Evolutionary conservation across 2,329 filamentous ascomycete species (phyloP), one percentile per base, ranked within the genome.

Genomic region (Ophiocordyceps camponoti-leonardi): DNA sequence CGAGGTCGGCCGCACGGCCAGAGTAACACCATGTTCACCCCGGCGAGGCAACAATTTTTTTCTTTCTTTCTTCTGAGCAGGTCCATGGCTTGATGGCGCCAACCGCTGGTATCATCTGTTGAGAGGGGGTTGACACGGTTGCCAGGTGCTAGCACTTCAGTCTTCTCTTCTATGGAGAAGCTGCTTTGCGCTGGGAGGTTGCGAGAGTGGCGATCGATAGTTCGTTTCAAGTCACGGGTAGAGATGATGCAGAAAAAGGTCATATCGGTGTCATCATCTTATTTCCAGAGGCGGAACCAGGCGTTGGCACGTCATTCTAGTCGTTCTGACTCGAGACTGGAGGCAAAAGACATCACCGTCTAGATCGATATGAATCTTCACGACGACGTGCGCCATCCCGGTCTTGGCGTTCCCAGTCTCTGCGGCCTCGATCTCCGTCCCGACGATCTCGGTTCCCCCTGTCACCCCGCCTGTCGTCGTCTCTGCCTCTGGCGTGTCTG

Each of bases 401-500:
- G 47, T 58, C 46, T 26, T 26, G 5, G 13, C 46, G 43, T 33
- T 51, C 48, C 12, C 49, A 48, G 44, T 12, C 31, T 16, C 31
- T 14, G 12, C 35, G 35, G 16, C 18, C n/a, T 16, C 35, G 8
- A 2, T 37, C 35, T 10, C 35, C 18, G 35, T 37, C 16, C 16
- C n/a, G 35, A n/a, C 41, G 42, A 43, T 50, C 43, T 33, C 39
- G 42, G 20, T 48, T 53, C 45, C 56, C 56, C 44, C 56, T 50
- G 42, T 51, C 53, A 6, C 40, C 46, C 23, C 56, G 54, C 47
- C 53, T 49, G 18, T 49, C 44, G 63, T 57, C 50, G 22, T 53
- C 53, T 45, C 51, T 53, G 14, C 54, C 46, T 5, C 47, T 47
- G 45, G 49, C 51, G 53, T 62, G 59, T 54, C 58, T 57, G 52